Evolutionary conservation across 2,329 filamentous ascomycete species (phyloP).

Genomic region (Xylariomycetidae sp.): DNA sequence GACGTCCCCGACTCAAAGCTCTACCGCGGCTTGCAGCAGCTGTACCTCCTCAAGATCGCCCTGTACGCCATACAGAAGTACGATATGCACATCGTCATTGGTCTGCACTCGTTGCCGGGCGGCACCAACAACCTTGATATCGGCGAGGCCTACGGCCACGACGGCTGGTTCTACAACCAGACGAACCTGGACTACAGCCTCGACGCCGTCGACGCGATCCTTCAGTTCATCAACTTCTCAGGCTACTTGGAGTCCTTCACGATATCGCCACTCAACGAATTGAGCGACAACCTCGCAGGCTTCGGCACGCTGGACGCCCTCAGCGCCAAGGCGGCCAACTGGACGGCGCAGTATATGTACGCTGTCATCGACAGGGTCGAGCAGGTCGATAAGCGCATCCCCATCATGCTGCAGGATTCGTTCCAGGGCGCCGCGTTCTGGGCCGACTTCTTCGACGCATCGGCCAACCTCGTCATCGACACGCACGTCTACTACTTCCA

Average conservation of each 20-base stretch:
- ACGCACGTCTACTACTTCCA: slow-evolving; percentile 26
- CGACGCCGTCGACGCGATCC: too few relatives aligned
- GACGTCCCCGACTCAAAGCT: too few relatives aligned
- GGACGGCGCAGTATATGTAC: too few relatives aligned
- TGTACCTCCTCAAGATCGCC: too few relatives aligned
- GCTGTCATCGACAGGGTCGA: too few relatives aligned
- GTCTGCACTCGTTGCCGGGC: slow-evolving; percentile 21
- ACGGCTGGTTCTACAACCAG: slow-evolving; percentile 30
- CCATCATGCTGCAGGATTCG: slow-evolving; percentile 28
- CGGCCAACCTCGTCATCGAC: slow-evolving; percentile 26
- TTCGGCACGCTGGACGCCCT: slow-evolving; percentile 28
- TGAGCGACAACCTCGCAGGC: slow-evolving; percentile 28
- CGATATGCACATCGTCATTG: slow-evolving; percentile 31
- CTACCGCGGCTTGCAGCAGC: too few relatives aligned
- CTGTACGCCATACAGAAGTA: too few relatives aligned
- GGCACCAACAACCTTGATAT: slow-evolving; percentile 23
- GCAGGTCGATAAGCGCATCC: slow-evolving; percentile 24
- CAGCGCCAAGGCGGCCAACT: too few relatives aligned
- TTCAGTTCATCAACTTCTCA: slow-evolving; percentile 27
- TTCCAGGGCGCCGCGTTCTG: slow-evolving; percentile 23
- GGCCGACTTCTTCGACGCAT: slow-evolving; percentile 19
- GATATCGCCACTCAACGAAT: slow-evolving; percentile 33
- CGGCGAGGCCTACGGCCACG: slow-evolving; percentile 26
- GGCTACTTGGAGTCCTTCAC: slow-evolving; percentile 26
- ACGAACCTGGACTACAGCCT: too few relatives aligned